phyloP scores from a whole-genome alignment of 768 basidiomycete genomes.

The Phylloporus rhodoxanthus region DNA sequence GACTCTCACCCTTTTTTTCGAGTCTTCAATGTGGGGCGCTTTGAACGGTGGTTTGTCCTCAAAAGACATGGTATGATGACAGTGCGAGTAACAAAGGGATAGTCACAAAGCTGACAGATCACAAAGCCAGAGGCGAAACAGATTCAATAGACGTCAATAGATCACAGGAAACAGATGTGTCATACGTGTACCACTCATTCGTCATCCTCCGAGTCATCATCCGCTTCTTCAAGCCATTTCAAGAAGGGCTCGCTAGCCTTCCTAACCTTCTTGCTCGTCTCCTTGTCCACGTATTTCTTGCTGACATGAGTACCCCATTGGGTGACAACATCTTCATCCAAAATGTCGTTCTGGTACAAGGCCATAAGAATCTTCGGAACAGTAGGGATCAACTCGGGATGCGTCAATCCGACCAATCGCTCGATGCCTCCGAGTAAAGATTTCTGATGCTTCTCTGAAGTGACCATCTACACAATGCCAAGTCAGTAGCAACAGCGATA shows the following conservation, averaged over 20 bases:
- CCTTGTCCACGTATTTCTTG: constrained; percentile 95
- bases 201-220: constrained; percentile 50
- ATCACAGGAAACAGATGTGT: constrained; percentile 8
- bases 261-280: constrained; percentile 90
- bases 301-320: constrained; percentile 96
- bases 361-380: constrained; percentile 93
- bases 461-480: constrained; percentile 56
- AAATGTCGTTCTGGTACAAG: constrained; percentile 85
- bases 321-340: constrained; percentile 85
- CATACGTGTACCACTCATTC: constrained; percentile 12
- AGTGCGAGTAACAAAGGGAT: neutral
- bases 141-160: constrained; percentile 4
- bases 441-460: constrained; percentile 94
- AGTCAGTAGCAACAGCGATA: neutral
- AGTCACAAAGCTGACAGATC: neutral
- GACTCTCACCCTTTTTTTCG: constrained; percentile 47
- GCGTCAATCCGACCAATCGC: constrained; percentile 67
- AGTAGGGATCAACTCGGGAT: constrained; percentile 62
- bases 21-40: constrained; percentile 44
- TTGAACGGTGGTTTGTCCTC: constrained; percentile 30
- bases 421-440: constrained; percentile 90
- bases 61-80: constrained; percentile 15
- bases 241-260: constrained; percentile 95
- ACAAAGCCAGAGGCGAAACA: neutral
- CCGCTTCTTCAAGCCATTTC: constrained; percentile 91